These are phyloP conservation scores for Botrytis deweyae DNA, from an alignment of 2,329 filamentous ascomycete genomes.

Conservation along the genomic window DNA sequence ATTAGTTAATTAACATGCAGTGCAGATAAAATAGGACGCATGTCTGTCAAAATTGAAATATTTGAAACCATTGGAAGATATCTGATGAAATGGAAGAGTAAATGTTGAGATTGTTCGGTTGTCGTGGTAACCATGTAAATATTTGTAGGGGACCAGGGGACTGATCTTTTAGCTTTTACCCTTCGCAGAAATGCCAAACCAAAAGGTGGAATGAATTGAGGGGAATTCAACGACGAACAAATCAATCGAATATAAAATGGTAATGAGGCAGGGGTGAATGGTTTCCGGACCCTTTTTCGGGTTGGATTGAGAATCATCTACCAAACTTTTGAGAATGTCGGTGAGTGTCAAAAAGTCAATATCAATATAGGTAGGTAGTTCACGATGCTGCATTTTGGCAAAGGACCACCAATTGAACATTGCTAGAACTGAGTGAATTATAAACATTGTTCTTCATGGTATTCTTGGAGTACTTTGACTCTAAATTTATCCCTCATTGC, in stretches of 20 bases:
- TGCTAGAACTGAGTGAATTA: too few relatives aligned
- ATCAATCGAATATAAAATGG: not conserved
- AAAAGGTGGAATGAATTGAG: conserved; percentile 7
- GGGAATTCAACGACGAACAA: not conserved
- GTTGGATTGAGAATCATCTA: not conserved
- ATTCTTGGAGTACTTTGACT: not conserved
- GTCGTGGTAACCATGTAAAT: conserved; percentile 12
- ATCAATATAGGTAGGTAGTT: not conserved
- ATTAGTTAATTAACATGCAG: conserved; percentile 1
- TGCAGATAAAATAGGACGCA: not conserved
- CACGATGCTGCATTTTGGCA: not conserved
- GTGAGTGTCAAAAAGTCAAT: not conserved
- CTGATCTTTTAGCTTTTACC: not conserved
- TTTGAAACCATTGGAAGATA: not conserved
- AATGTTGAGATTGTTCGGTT: conserved; percentile 4
- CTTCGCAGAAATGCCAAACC: not conserved
- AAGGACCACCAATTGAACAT: not conserved
- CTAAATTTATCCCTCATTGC: too few relatives aligned
- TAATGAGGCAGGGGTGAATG: not conserved
- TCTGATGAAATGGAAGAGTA: not conserved
- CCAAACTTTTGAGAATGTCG: conserved; percentile 6
- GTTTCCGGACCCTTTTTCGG: not conserved
- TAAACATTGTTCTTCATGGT: not conserved
- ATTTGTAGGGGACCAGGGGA: not conserved
- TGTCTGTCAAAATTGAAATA: not conserved